These are phyloP conservation scores for Fomes fomentarius DNA, from an alignment of 1,284 basidiomycete species.

Conservation along the genomic window DNA sequence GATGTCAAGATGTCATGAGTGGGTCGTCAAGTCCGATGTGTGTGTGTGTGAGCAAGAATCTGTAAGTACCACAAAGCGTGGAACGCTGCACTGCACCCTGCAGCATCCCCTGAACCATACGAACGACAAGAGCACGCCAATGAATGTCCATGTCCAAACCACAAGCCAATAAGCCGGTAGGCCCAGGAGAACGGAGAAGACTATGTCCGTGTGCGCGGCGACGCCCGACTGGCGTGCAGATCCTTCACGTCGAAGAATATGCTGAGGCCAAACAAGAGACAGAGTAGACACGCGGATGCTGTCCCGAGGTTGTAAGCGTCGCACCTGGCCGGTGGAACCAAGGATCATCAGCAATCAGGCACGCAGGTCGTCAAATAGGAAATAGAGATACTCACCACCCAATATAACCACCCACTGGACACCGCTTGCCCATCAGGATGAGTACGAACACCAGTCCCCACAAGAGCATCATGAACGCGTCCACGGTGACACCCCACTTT, in stretches of 20 bases:
- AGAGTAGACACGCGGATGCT: conserved; percentile 60
- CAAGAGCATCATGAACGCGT: conserved; percentile 49
- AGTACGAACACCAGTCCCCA: conserved; percentile 66
- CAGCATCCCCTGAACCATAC: background rate
- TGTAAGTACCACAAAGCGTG: conserved; percentile 5
- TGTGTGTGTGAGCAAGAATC: too few species aligned
- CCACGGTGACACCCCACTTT: conserved; percentile 55
- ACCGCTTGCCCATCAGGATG: conserved; percentile 61
- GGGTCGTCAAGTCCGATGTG: conserved; percentile 18
- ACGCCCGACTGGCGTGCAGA: conserved; percentile 55
- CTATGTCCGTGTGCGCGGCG: conserved; percentile 47
- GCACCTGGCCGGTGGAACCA: too few species aligned
- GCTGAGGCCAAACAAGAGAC: conserved; percentile 55
- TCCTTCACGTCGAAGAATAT: conserved; percentile 71
- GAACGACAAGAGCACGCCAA: background rate
- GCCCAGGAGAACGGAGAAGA: background rate
- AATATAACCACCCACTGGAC: conserved; percentile 59
- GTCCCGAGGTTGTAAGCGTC: conserved; percentile 69
- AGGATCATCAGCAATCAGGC: background rate
- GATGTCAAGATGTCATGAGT: conserved; percentile 19
- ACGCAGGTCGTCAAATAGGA: background rate
- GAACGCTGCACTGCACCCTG: background rate
- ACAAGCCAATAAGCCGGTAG: background rate
- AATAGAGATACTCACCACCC: conserved; percentile 55
- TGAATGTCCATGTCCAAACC: background rate